Base-by-base conservation (phyloP, 2,329 filamentous ascomycete species). In the Cordyceps javanica region DNA sequence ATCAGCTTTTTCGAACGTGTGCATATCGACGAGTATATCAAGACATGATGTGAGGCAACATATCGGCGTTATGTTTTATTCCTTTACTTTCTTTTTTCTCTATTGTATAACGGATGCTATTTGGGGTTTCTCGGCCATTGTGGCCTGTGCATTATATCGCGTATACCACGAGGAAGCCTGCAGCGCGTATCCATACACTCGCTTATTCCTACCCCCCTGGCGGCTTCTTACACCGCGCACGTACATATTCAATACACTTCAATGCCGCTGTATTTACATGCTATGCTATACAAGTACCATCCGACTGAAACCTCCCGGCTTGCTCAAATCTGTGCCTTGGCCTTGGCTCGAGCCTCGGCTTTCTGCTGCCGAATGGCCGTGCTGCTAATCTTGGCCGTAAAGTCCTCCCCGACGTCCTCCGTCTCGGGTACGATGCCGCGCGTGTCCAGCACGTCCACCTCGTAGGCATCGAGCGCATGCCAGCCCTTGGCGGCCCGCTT, bases 321-420 rank as follows among this genome's bases (percentile, higher is more conserved):
- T 2, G 11, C 13, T 55, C 19, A 61, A 58, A 64, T 53, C 26
- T 51, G 5, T 0, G 42, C 48, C 25, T 59, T 62, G 11, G 51
- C 34, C 36, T 60, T 67, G 1, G 68, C 39, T 34, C 59, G 66
- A 1, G 69, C 67, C 58, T 72, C 67, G 0, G 77, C 76, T 57
- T 71, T 75, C 59, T 74, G 75, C 66, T 76, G 74, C 55, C 88
- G 78, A 64, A 96, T 96, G 59, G 88, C 88, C 1, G 92, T 95
- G 73, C 92, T 97, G 76, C 91, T 96, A 64, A 97, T 89, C 75
- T 97, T 97, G 60, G 82, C 81, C 26, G 86, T 83, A 72, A 95
- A 96, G 62, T 82, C 79, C 58, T 85, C 81, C 0, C 42, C 58
- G 3, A 49, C 60, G 2, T 53, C 72, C 44, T 78, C 75, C 54